A percentile compares a stretch with the other conserved stretches of the same genome.
Evolutionary conservation across 2,329 filamentous ascomycete species (phyloP).

Genomic region (Colletotrichum chlorophyti): DNA sequence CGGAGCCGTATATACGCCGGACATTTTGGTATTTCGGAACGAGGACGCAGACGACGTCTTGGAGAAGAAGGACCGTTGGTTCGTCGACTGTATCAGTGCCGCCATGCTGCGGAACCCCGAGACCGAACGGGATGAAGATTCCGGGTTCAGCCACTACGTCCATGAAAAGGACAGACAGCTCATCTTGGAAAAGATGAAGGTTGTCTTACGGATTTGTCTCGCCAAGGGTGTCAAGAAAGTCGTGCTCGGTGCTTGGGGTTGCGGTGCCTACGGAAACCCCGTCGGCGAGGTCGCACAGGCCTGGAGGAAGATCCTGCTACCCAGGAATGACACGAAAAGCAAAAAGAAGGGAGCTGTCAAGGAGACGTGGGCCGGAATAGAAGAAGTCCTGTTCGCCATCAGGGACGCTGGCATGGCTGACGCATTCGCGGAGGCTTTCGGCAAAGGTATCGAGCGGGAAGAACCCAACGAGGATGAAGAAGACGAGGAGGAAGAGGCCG

Average conservation of each 20-base stretch:
- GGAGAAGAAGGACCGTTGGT: slow-evolving; percentile 58
- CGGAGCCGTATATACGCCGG: slow-evolving; percentile 61
- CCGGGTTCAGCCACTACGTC: slow-evolving; percentile 44
- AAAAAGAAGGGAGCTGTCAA: slow-evolving; percentile 33
- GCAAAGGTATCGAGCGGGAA: slow-evolving; percentile 43
- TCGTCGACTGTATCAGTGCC: slow-evolving; percentile 63
- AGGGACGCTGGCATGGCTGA: slow-evolving; percentile 56
- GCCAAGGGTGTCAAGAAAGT: slow-evolving; percentile 53
- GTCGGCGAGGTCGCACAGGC: slow-evolving; percentile 62
- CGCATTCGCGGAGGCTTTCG: slow-evolving; percentile 58
- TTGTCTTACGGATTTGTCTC: slow-evolving; percentile 59
- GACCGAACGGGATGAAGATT: slow-evolving; percentile 43
- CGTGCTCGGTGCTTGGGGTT: slow-evolving; percentile 70
- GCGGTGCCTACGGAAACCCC: slow-evolving; percentile 69
- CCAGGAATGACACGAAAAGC: slow-evolving; percentile 24
- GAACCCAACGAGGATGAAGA: slow-evolving; percentile 29
- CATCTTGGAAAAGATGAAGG: slow-evolving; percentile 61
- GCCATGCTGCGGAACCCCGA: slow-evolving; percentile 67
- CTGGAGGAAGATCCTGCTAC: slow-evolving; percentile 49
- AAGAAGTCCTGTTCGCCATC: slow-evolving; percentile 66
- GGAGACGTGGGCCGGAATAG: slow-evolving; percentile 49
- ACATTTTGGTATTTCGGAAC: slow-evolving; percentile 64
- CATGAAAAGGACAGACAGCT: slow-evolving; percentile 57
- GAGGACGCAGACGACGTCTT: slow-evolving; percentile 43
- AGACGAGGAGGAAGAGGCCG: slow-evolving; percentile 23